Evolutionary conservation across 768 basidiomycete genomes (phyloP).

Genomic region (Obba rivulosa): DNA sequence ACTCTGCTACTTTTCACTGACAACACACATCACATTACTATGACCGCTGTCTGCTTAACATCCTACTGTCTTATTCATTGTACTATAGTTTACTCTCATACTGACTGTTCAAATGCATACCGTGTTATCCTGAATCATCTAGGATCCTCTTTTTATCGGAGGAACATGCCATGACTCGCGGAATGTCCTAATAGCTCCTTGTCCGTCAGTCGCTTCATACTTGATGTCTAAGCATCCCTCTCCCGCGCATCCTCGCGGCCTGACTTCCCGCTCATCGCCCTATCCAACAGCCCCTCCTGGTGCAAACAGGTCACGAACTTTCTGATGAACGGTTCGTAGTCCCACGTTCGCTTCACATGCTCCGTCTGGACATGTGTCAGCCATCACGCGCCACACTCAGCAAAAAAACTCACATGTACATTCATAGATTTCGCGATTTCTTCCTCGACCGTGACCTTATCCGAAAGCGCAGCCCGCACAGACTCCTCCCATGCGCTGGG

Average conservation of each 20-base stretch:
- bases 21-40: too few species aligned
- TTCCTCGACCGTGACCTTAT: constrained; percentile 41
- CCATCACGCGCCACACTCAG: not conserved
- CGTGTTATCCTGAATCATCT: too few species aligned
- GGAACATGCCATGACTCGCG: too few species aligned
- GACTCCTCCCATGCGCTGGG: constrained; percentile 42
- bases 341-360: constrained; percentile 51
- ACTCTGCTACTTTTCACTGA: too few species aligned
- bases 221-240: too few species aligned
- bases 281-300: constrained; percentile 40
- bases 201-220: too few species aligned
- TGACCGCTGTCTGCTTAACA: too few species aligned
- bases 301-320: constrained; percentile 40
- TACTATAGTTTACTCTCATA: too few species aligned
- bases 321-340: constrained; percentile 59
- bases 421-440: constrained; percentile 39
- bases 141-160: too few species aligned
- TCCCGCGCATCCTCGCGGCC: not conserved
- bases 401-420: constrained; percentile 37
- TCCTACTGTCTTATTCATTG: too few species aligned
- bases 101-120: too few species aligned
- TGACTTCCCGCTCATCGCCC: constrained; percentile 29
- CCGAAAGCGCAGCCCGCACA: constrained; percentile 32
- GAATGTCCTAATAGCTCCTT: too few species aligned
- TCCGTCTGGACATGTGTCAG: constrained; percentile 36